A percentile compares a stretch with the other conserved stretches of the same genome.
Evolutionary conservation across 768 basidiomycete species (phyloP).

Genomic region (Lyophyllum atratum): DNA sequence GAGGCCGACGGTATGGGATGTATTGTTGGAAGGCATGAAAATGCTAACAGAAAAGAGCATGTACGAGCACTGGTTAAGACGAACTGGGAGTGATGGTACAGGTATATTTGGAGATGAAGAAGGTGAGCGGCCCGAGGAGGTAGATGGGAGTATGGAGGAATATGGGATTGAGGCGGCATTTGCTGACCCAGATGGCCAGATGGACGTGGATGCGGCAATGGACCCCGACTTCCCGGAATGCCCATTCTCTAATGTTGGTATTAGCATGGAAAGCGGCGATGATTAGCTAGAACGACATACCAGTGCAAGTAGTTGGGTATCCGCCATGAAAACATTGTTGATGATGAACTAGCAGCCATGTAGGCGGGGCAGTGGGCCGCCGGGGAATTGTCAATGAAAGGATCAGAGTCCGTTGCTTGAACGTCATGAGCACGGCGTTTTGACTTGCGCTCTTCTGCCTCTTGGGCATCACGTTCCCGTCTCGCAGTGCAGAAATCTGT

Average conservation of each 20-base stretch:
- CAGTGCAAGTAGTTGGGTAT: background rate
- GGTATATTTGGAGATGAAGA: background rate
- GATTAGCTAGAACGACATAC: background rate
- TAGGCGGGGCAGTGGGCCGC: no score
- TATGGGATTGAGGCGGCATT: background rate
- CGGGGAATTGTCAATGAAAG: background rate
- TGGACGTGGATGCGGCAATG: background rate
- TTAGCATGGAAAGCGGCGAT: background rate
- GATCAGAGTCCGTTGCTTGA: background rate
- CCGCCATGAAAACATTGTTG: background rate
- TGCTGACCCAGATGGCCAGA: background rate
- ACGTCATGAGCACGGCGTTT: background rate
- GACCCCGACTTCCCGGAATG: background rate
- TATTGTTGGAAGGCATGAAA: background rate
- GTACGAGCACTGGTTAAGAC: background rate
- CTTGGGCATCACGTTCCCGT: background rate
- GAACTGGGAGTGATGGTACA: background rate
- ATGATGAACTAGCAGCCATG: no score
- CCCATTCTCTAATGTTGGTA: background rate
- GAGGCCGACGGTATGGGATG: background rate
- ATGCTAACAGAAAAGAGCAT: background rate
- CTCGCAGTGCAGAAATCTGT: background rate
- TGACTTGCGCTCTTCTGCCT: background rate
- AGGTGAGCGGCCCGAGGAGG: no score
- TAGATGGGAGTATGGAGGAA: no score